Conservation (phyloP, 169 alveolate species). For the Plasmodium coatneyi region DNA sequence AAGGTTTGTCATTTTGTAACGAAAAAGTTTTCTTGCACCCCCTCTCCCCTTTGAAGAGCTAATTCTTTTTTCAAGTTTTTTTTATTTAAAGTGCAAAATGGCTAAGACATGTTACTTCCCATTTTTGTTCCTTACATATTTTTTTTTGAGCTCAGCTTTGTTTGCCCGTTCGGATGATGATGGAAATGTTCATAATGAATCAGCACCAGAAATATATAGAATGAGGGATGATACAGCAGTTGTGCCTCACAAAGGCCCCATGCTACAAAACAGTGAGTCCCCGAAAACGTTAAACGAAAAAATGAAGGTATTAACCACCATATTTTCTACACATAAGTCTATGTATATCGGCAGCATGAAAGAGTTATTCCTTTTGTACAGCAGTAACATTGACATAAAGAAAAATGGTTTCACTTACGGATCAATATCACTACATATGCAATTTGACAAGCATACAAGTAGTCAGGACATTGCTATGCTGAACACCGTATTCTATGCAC, state of each 20-base stretch:
- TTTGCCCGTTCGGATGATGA: not conserved
- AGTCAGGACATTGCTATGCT: not conserved
- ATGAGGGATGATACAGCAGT: not conserved
- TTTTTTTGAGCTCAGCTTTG: constrained; percentile 15
- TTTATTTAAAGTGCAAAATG: not conserved
- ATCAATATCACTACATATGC: constrained; percentile 11
- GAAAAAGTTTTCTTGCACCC: not conserved
- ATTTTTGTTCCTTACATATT: constrained; percentile 31
- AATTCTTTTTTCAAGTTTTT: not conserved
- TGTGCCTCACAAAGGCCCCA: not conserved
- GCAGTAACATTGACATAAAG: not conserved
- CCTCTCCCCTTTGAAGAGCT: not conserved
- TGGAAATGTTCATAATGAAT: not conserved
- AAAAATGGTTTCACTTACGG: constrained; percentile 8
- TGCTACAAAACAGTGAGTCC: not conserved
- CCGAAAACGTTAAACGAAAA: not conserved
- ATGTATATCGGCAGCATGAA: not conserved
- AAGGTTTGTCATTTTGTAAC: not conserved
- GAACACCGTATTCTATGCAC: constrained; percentile 1
- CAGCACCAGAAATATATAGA: not conserved
- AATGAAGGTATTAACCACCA: not conserved
- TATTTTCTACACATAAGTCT: not conserved
- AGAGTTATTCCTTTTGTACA: constrained; percentile 11
- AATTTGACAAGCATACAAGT: not conserved
- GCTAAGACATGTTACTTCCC: constrained; percentile 15